phyloP scores from a whole-genome alignment of 1,284 basidiomycete genomes.

The Amylostereum chailletii region DNA sequence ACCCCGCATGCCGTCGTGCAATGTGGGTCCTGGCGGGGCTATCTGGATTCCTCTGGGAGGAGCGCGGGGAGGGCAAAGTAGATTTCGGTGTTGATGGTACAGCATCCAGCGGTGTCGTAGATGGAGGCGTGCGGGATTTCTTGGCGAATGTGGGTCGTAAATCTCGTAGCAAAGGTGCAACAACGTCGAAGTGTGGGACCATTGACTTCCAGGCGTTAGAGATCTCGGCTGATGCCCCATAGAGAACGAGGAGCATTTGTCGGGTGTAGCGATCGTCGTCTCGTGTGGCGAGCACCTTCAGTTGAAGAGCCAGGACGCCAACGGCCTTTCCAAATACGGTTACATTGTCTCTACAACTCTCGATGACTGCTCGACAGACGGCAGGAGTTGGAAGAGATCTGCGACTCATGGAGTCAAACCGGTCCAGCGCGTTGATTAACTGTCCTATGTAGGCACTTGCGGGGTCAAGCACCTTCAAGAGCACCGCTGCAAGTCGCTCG shows the following conservation, averaged over 20 bases:
- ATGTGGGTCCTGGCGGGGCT: conserved; percentile 27
- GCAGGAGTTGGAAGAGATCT: conserved; percentile 60
- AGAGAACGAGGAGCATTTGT: conserved; percentile 82
- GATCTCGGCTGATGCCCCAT: conserved; percentile 87
- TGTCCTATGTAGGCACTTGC: conserved; percentile 78
- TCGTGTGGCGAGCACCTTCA: conserved; percentile 66
- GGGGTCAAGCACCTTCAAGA: conserved; percentile 80
- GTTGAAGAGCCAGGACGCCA: conserved; percentile 74
- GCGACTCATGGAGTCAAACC: conserved; percentile 82
- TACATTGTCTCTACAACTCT: conserved; percentile 82
- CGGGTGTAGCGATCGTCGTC: conserved; percentile 87
- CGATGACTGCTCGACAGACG: conserved; percentile 74
- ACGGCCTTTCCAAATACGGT: conserved; percentile 84
- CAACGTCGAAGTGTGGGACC: conserved; percentile 62
- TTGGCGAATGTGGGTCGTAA: conserved; percentile 25
- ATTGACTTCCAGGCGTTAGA: conserved; percentile 81
- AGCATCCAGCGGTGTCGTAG: conserved; percentile 10
- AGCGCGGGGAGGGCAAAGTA: conserved; percentile 11
- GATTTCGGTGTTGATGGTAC: conserved; percentile 19
- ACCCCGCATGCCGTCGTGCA: conserved; percentile 82
- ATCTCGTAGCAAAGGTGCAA: conserved; percentile 57
- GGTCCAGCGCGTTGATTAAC: conserved; percentile 85
- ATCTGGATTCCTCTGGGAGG: conserved; percentile 5
- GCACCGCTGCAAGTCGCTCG: conserved; percentile 76
- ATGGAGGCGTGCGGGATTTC: conserved; percentile 17